Evolutionary conservation across 352 stramenopile genomes (phyloP).

Genomic region (Phytophthora citricola): DNA sequence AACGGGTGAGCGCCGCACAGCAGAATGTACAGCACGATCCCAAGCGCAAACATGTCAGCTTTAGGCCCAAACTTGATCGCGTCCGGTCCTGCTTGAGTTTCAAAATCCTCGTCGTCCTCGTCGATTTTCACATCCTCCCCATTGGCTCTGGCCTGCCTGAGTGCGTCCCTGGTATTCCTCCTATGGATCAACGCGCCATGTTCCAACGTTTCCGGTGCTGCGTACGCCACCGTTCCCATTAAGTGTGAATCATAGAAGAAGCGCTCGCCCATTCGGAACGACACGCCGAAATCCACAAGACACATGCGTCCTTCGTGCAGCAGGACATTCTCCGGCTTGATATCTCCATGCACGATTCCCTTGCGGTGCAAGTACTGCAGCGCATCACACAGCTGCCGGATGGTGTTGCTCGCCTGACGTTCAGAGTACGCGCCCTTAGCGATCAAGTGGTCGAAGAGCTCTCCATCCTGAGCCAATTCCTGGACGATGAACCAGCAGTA

Average conservation of each 20-base stretch:
- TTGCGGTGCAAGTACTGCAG: conserved; percentile 89
- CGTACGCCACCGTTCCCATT: conserved; percentile 80
- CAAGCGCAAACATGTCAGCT: conserved; percentile 85
- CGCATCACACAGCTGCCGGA: conserved; percentile 79
- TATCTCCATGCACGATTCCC: conserved; percentile 88
- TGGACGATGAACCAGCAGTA: conserved; percentile 85
- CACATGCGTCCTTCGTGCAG: conserved; percentile 77
- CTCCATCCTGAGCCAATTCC: conserved; percentile 83
- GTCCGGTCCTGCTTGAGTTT: conserved; percentile 38
- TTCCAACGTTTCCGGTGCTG: conserved; percentile 73
- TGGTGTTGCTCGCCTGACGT: conserved; percentile 68
- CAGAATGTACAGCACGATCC: conserved; percentile 86
- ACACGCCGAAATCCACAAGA: conserved; percentile 89
- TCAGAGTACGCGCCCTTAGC: conserved; percentile 89
- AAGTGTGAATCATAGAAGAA: conserved; percentile 79
- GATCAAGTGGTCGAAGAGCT: conserved; percentile 90
- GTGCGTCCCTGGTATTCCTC: conserved; percentile 40
- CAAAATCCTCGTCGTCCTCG: conserved; percentile 39
- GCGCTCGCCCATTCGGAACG: conserved; percentile 78
- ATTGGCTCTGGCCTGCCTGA: conserved; percentile 25
- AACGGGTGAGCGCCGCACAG: conserved; percentile 87
- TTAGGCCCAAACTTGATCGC: conserved; percentile 70
- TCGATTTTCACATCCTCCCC: conserved; percentile 25
- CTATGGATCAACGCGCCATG: conserved; percentile 48
- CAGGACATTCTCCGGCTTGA: conserved; percentile 91